Conservation (phyloP, 331 rosid species). For the Prunus yedoensis region DNA sequence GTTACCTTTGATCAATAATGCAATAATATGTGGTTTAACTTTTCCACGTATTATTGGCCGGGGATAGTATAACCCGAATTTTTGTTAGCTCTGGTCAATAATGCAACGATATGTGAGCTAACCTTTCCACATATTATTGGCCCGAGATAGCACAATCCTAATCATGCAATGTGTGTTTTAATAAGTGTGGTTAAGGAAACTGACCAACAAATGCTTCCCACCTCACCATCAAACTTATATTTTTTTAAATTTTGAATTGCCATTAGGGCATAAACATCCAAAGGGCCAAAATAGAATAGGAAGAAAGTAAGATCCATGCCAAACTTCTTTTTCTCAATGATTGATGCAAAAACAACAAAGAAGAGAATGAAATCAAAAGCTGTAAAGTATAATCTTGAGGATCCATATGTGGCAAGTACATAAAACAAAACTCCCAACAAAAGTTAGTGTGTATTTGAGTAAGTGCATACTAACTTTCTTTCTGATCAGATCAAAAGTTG, state of each 20-base stretch:
- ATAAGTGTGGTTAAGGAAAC: not conserved
- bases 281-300: not conserved
- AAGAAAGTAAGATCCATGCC: conserved; percentile 7
- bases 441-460: not conserved
- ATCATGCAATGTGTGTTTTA: not conserved
- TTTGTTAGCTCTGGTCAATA: too few species aligned
- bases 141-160: not conserved
- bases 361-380: conserved; percentile 16
- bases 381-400: not conserved
- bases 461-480: conserved; percentile 19
- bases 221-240: not conserved
- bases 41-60: too few species aligned
- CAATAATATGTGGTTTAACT: too few species aligned
- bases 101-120: too few species aligned
- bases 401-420: not conserved
- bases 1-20: too few species aligned
- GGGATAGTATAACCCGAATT: not conserved
- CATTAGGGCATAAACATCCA: not conserved
- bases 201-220: not conserved
- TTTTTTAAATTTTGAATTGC: not conserved
- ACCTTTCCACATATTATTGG: too few species aligned
- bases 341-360: not conserved
- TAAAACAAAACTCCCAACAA: conserved; percentile 17
- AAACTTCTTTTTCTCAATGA: not conserved
- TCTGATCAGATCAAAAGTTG: conserved; percentile 14